Evolutionary conservation across 352 stramenopile species (phyloP).

Genomic region (Globisporangium rhizosaccharum): DNA sequence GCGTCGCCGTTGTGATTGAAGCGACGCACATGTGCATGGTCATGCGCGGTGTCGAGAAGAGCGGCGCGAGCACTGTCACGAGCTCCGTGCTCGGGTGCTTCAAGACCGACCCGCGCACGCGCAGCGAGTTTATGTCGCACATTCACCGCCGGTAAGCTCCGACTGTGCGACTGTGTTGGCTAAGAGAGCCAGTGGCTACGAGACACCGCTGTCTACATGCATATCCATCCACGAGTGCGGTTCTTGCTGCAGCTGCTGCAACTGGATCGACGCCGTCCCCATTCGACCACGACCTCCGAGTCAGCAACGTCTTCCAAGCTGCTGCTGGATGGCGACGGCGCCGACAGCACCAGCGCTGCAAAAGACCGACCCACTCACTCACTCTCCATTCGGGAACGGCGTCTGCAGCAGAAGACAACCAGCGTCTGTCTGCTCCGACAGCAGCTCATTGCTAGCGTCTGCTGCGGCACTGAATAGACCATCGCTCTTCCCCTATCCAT

Average conservation of each 20-base stretch:
- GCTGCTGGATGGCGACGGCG: neutral
- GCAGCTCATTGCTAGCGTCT: neutral
- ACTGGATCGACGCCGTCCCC: no score
- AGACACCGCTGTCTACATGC: neutral
- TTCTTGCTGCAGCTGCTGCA: no score
- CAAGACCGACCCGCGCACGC: constrained; percentile 89
- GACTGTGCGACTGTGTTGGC: neutral
- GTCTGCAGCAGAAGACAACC: neutral
- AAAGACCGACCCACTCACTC: no score
- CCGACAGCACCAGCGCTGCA: neutral
- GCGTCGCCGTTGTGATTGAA: constrained; percentile 98
- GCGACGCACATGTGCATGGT: constrained; percentile 99
- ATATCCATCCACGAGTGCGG: no score
- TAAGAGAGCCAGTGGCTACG: no score
- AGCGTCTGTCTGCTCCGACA: neutral
- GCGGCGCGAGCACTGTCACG: constrained; percentile 94
- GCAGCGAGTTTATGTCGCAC: constrained; percentile 86
- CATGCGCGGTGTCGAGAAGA: constrained; percentile 99
- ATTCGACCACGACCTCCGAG: no score
- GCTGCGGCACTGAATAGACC: neutral
- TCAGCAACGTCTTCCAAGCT: no score
- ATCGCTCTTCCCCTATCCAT: constrained; percentile 28
- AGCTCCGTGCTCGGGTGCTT: constrained; percentile 97
- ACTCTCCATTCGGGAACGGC: neutral
- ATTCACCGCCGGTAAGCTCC: constrained; percentile 70